These are phyloP conservation scores for Aspergillus quadrilineatus DNA, from an alignment of 2,329 filamentous ascomycete genomes.

Conservation along the genomic window DNA sequence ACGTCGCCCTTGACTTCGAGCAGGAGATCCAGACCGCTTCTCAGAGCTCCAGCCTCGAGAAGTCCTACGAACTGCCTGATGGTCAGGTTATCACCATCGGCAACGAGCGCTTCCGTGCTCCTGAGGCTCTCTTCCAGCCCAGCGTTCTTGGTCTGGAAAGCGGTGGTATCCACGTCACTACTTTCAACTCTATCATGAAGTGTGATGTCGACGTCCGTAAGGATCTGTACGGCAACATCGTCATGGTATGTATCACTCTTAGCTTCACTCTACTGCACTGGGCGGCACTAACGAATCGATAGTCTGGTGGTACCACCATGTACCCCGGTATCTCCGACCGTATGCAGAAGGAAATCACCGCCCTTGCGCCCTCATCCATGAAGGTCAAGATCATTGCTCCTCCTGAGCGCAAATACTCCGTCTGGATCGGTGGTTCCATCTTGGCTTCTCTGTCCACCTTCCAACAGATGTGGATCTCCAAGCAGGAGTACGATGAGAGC, in stretches of 20 bases:
- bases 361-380: constrained; percentile 98
- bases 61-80: constrained; percentile 99
- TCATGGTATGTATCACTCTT: constrained; percentile 75
- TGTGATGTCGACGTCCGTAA: constrained; percentile 99
- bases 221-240: constrained; percentile 99
- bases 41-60: constrained; percentile 98
- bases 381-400: constrained; percentile 99
- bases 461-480: constrained; percentile 99
- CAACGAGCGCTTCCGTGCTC: constrained; percentile 99
- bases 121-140: constrained; percentile 99
- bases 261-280: not conserved
- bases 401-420: constrained; percentile 99
- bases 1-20: constrained; percentile 99
- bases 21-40: constrained; percentile 99
- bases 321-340: constrained; percentile 99
- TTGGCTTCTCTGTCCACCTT: constrained; percentile 98
- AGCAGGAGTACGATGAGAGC: constrained; percentile 99
- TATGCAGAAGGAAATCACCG: constrained; percentile 99
- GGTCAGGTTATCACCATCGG: constrained; percentile 99
- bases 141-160: constrained; percentile 96
- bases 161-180: constrained; percentile 98
- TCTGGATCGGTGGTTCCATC: constrained; percentile 99
- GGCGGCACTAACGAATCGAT: constrained; percentile 20
- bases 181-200: constrained; percentile 99
- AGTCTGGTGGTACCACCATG: constrained; percentile 99